Conservation (phyloP, 2,329 filamentous ascomycete genomes). For the Sporothrix phasma region DNA sequence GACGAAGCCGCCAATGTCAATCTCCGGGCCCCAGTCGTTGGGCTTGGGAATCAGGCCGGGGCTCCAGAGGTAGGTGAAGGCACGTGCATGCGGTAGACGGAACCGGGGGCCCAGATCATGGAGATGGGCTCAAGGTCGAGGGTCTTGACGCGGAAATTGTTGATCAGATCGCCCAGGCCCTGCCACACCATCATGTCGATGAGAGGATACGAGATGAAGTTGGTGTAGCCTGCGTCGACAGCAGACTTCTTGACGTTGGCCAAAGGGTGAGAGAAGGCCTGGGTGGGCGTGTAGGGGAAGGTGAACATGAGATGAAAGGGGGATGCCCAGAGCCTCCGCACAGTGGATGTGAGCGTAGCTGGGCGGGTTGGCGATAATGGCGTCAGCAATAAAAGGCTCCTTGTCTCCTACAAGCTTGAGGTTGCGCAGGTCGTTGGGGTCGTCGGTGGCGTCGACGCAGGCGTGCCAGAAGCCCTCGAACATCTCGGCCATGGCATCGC, state of each 20-base stretch:
- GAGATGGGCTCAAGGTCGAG: constrained; percentile 64
- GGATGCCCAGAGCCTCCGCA: constrained; percentile 67
- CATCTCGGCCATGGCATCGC: constrained; percentile 68
- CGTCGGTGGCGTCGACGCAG: constrained; percentile 64
- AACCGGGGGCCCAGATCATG: constrained; percentile 66
- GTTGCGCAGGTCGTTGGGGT: constrained; percentile 51
- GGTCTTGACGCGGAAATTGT: constrained; percentile 60
- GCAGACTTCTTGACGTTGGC: constrained; percentile 66
- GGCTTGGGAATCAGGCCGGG: constrained; percentile 58
- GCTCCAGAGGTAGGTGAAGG: constrained; percentile 65
- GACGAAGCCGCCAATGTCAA: constrained; percentile 69
- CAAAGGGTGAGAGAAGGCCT: constrained; percentile 66
- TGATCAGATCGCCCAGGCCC: constrained; percentile 70
- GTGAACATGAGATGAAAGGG: constrained; percentile 84
- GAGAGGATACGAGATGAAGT: constrained; percentile 71
- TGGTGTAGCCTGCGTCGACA: constrained; percentile 61
- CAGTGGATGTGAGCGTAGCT: constrained; percentile 71
- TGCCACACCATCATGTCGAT: constrained; percentile 90
- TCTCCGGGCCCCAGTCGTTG: constrained; percentile 55
- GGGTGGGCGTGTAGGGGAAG: constrained; percentile 67
- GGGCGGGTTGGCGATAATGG: constrained; percentile 78
- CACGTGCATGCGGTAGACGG: constrained; percentile 62
- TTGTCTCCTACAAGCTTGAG: constrained; percentile 55
- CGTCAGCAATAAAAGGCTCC: constrained; percentile 57
- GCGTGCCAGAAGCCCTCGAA: constrained; percentile 75